phyloP scores from a whole-genome alignment of 2,329 filamentous ascomycete species.

The Tolypocladium ophioglossoides region DNA sequence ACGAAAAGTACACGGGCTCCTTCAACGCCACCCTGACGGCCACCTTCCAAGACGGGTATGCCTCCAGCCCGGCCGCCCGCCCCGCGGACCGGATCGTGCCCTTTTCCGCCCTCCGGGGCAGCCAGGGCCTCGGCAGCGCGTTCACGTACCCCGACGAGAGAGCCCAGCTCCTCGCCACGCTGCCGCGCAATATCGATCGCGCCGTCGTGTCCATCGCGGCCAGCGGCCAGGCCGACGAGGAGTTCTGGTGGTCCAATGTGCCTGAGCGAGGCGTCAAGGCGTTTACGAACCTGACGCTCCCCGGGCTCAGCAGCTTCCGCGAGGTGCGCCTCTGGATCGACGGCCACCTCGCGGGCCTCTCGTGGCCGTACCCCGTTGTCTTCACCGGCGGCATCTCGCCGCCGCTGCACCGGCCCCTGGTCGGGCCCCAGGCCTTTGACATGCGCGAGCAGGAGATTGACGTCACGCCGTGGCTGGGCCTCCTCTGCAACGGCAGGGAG shows the following conservation, averaged over 20 bases:
- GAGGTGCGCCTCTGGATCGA: slow-evolving; percentile 73
- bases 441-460: slow-evolving; percentile 73
- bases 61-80: neutral
- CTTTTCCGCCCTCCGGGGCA: slow-evolving; percentile 44
- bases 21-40: slow-evolving; percentile 69
- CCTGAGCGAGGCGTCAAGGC: slow-evolving; percentile 47
- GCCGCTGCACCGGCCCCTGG: slow-evolving; percentile 66
- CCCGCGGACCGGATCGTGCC: slow-evolving; percentile 59
- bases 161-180: slow-evolving; percentile 44
- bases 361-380: slow-evolving; percentile 74
- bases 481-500: slow-evolving; percentile 52
- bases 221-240: slow-evolving; percentile 64
- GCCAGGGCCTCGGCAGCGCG: slow-evolving; percentile 45
- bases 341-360: slow-evolving; percentile 58
- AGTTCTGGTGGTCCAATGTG: slow-evolving; percentile 81
- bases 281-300: slow-evolving; percentile 48
- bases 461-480: slow-evolving; percentile 63
- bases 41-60: slow-evolving; percentile 48
- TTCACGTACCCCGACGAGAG: slow-evolving; percentile 56
- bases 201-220: slow-evolving; percentile 70
- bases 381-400: slow-evolving; percentile 75
- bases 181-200: slow-evolving; percentile 56
- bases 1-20: slow-evolving; percentile 58
- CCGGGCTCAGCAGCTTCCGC: slow-evolving; percentile 63
- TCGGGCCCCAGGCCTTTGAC: slow-evolving; percentile 70